phyloP scores from a whole-genome alignment of 2,329 filamentous ascomycete species.

The Gaeumannomyces tritici region DNA sequence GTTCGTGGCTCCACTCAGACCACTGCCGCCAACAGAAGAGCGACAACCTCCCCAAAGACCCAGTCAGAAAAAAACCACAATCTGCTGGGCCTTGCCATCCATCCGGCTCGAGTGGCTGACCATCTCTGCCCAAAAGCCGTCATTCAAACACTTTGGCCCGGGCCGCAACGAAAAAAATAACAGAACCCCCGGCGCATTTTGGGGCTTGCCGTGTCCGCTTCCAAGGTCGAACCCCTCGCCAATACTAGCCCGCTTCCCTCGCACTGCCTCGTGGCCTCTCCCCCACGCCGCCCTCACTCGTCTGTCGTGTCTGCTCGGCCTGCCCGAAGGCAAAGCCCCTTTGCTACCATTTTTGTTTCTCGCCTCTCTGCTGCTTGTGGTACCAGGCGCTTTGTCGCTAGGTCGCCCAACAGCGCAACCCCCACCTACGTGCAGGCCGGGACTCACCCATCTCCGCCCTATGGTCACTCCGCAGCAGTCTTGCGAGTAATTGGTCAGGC shows the following conservation, averaged over 20 bases:
- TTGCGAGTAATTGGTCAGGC: background rate
- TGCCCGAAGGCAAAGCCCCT: background rate
- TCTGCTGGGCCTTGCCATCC: background rate
- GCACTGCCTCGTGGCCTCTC: background rate
- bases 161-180: background rate
- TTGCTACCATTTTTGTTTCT: background rate
- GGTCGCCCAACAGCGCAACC: background rate
- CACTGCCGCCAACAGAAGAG: background rate
- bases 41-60: background rate
- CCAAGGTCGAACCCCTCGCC: background rate
- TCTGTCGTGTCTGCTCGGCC: background rate
- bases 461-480: background rate
- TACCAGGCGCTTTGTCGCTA: background rate
- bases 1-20: background rate
- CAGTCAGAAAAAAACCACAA: background rate
- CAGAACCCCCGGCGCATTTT: background rate
- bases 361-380: background rate
- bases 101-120: background rate
- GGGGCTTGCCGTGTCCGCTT: background rate
- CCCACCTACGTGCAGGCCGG: background rate
- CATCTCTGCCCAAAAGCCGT: constrained; percentile 1
- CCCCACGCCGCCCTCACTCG: background rate
- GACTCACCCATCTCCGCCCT: background rate
- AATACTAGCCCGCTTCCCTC: background rate
- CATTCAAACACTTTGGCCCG: background rate